Evolutionary conservation across 495 filamentous ascomycete genomes (phyloP).

Genomic region (Trichoderma virens): DNA sequence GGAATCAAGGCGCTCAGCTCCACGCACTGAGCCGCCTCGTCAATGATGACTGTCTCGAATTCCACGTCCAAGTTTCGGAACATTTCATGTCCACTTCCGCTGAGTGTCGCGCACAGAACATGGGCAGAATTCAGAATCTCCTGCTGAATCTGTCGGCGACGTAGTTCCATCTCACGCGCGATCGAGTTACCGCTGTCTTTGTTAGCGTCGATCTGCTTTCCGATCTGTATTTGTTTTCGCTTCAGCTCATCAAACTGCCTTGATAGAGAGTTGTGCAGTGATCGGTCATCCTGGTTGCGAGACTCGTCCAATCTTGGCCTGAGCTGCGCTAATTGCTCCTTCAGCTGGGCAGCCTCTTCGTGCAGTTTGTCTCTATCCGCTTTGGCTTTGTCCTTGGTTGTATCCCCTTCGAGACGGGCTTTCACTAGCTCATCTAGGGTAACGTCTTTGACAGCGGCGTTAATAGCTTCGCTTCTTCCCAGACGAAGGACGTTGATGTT

Average conservation of each 20-base stretch:
- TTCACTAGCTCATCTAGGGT: constrained; percentile 90
- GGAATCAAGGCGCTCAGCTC: constrained; percentile 95
- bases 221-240: constrained; percentile 62
- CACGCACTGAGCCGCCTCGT: constrained; percentile 96
- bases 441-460: constrained; percentile 79
- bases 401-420: constrained; percentile 49
- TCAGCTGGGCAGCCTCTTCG: constrained; percentile 70
- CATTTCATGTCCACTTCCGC: constrained; percentile 95
- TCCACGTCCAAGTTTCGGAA: constrained; percentile 90
- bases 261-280: constrained; percentile 51
- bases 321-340: constrained; percentile 57
- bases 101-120: constrained; percentile 91
- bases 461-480: constrained; percentile 91
- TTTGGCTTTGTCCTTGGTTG: constrained; percentile 42
- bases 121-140: constrained; percentile 83
- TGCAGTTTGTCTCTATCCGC: constrained; percentile 70
- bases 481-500: constrained; percentile 80
- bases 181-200: constrained; percentile 74
- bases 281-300: constrained; percentile 52
- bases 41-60: constrained; percentile 97
- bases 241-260: constrained; percentile 72
- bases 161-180: constrained; percentile 74
- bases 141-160: constrained; percentile 76
- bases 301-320: constrained; percentile 64
- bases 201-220: constrained; percentile 71